Evolutionary conservation across 805 yeast genomes (phyloP).

Genomic region (Candida fluviatilis): DNA sequence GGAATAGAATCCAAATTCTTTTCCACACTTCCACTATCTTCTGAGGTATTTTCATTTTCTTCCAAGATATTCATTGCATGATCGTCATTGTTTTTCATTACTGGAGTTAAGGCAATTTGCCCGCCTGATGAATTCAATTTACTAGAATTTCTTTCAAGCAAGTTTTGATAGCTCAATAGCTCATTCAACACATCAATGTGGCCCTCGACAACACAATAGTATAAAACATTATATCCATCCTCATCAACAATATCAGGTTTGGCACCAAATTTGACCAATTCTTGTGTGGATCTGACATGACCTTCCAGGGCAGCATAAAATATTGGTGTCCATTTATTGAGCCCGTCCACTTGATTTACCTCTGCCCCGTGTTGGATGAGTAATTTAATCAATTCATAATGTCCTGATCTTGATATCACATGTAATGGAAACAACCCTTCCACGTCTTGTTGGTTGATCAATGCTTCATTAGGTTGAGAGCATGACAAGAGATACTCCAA

Average conservation of each 20-base stretch:
- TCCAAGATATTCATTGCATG: constrained; percentile 24
- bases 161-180: constrained; percentile 44
- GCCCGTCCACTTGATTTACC: constrained; percentile 74
- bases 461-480: constrained; percentile 17
- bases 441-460: constrained; percentile 60
- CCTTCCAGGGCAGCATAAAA: constrained; percentile 90
- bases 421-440: constrained; percentile 89
- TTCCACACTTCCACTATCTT: constrained; percentile 32
- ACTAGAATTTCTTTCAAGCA: constrained; percentile 6
- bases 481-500: constrained; percentile 57
- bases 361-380: constrained; percentile 67
- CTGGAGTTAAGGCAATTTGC: constrained; percentile 2
- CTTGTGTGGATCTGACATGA: constrained; percentile 63
- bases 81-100: neutral
- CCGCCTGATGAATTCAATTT: neutral
- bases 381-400: constrained; percentile 60
- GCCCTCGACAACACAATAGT: constrained; percentile 93
- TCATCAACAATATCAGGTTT: constrained; percentile 66
- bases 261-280: constrained; percentile 72
- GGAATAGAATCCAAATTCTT: constrained; percentile 70
- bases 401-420: constrained; percentile 83
- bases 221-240: constrained; percentile 74
- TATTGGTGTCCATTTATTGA: constrained; percentile 91
- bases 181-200: constrained; percentile 77
- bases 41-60: constrained; percentile 28